These are phyloP conservation scores for Bombardia bombarda DNA, from an alignment of 495 filamentous ascomycete genomes.

Conservation along the genomic window DNA sequence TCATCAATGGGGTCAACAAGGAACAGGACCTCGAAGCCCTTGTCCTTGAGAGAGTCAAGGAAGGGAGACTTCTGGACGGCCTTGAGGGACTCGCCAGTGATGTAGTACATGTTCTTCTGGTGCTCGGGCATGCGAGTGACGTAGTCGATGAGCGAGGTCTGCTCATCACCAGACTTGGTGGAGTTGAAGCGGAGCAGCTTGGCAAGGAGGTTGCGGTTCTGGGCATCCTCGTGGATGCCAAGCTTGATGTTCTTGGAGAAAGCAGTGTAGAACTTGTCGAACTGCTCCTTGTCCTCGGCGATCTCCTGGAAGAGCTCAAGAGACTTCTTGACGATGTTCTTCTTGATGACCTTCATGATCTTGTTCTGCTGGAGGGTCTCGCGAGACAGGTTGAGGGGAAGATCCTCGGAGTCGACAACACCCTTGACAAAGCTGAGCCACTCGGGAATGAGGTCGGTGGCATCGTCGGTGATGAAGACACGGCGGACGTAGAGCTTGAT, in stretches of 20 bases:
- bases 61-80: constrained; percentile 96
- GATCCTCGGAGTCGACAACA: constrained; percentile 99
- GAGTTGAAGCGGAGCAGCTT: constrained; percentile 99
- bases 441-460: constrained; percentile 97
- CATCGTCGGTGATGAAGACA: constrained; percentile 99
- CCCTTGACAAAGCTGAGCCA: constrained; percentile 99
- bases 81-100: constrained; percentile 98
- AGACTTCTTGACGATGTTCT: constrained; percentile 99
- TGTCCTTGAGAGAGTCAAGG: constrained; percentile 97
- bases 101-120: constrained; percentile 99
- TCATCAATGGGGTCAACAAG: constrained; percentile 98
- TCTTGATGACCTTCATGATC: constrained; percentile 99
- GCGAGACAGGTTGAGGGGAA: constrained; percentile 97
- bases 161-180: constrained; percentile 95
- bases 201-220: constrained; percentile 88
- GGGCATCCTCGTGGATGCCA: constrained; percentile 98
- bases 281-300: constrained; percentile 97
- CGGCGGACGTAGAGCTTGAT: constrained; percentile 99
- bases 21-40: constrained; percentile 99
- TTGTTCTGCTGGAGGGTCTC: constrained; percentile 99
- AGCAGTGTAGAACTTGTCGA: constrained; percentile 99
- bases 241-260: constrained; percentile 99
- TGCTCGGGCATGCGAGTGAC: constrained; percentile 98
- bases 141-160: constrained; percentile 91
- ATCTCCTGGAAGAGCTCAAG: constrained; percentile 99